A percentile compares a stretch with the other conserved stretches of the same genome.
phyloP scores from a whole-genome alignment of 31 red algal species.

The Asparagopsis taxiformis region DNA sequence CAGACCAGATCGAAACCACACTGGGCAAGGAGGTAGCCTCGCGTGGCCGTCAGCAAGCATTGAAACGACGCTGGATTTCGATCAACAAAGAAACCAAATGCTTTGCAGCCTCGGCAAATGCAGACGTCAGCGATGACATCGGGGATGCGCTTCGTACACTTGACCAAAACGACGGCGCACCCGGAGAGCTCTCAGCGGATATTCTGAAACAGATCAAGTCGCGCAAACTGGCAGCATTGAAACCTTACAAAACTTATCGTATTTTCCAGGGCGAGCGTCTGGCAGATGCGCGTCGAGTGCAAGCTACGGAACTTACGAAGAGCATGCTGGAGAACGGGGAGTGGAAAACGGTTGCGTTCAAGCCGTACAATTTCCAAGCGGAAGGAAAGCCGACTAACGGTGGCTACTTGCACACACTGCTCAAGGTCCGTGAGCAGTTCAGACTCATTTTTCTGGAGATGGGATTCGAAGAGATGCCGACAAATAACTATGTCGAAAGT shows the following conservation, averaged over 20 bases:
- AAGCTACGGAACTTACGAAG: slow-evolving; percentile 74
- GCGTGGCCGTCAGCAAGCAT: slow-evolving; percentile 79
- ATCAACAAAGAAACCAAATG: slow-evolving; percentile 64
- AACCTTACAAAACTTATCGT: slow-evolving; percentile 66
- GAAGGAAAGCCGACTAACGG: slow-evolving; percentile 66
- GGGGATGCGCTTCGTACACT: slow-evolving; percentile 46
- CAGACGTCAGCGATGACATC: slow-evolving; percentile 31
- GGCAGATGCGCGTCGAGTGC: slow-evolving; percentile 44
- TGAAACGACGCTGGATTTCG: slow-evolving; percentile 67
- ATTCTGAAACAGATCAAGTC: slow-evolving; percentile 58
- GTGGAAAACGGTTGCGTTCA: slow-evolving; percentile 74
- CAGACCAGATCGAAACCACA: slow-evolving; percentile 21
- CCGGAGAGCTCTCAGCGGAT: neutral
- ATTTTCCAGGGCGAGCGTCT: slow-evolving; percentile 48
- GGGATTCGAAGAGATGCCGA: slow-evolving; percentile 91
- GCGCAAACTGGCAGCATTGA: slow-evolving; percentile 56
- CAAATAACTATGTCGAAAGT: slow-evolving; percentile 81
- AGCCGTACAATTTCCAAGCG: slow-evolving; percentile 85
- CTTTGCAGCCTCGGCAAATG: slow-evolving; percentile 23
- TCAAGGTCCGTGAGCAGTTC: slow-evolving; percentile 94
- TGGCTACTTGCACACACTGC: slow-evolving; percentile 82
- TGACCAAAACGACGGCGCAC: slow-evolving; percentile 36
- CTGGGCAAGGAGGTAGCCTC: slow-evolving; percentile 38
- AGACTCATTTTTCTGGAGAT: slow-evolving; percentile 89
- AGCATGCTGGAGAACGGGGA: slow-evolving; percentile 68